Percentiles rank a stretch among this genome's conserved stretches.
Conservation (phyloP, 140 eudicot species). For the Bidens hawaiensis region DNA sequence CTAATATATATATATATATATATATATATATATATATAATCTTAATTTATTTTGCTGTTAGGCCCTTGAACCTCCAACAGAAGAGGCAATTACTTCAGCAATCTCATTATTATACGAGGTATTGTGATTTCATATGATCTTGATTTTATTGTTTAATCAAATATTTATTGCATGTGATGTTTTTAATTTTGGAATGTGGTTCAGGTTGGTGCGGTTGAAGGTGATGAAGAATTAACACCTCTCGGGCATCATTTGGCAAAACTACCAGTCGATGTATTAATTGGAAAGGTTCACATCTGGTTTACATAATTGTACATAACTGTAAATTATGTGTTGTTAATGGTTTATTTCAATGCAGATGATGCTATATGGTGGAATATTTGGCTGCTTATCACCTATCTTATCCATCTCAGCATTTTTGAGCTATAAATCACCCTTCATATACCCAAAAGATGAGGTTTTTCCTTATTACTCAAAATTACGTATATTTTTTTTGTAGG, state of each 20-base stretch:
- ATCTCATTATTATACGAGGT: conserved; percentile 85
- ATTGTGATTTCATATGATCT: conserved; percentile 15
- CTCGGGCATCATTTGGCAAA: conserved; percentile 96
- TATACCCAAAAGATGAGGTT: conserved; percentile 95
- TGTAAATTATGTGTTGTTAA: no score
- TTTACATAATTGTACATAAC: not conserved
- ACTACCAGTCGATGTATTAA: conserved; percentile 93
- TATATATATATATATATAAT: no score
- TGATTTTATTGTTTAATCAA: not conserved
- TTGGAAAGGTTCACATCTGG: conserved; percentile 69
- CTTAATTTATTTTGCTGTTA: conserved; percentile 30
- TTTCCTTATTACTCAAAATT: not conserved
- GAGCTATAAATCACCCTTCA: conserved; percentile 98
- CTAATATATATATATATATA: conserved; percentile 17
- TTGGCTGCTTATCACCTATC: conserved; percentile 94
- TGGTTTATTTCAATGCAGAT: conserved; percentile 53
- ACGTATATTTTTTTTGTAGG: conserved; percentile 7
- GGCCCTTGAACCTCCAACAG: conserved; percentile 96
- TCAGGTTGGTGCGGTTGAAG: conserved; percentile 94
- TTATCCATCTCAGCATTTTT: conserved; percentile 87
- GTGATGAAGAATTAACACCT: conserved; percentile 90
- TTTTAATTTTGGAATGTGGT: conserved; percentile 16
- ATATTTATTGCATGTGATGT: not conserved
- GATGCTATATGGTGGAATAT: conserved; percentile 94
- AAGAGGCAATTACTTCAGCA: conserved; percentile 84